These are phyloP conservation scores for Maudiozyma humilis DNA, from an alignment of 1,139 yeast species.

Conservation along the genomic window DNA sequence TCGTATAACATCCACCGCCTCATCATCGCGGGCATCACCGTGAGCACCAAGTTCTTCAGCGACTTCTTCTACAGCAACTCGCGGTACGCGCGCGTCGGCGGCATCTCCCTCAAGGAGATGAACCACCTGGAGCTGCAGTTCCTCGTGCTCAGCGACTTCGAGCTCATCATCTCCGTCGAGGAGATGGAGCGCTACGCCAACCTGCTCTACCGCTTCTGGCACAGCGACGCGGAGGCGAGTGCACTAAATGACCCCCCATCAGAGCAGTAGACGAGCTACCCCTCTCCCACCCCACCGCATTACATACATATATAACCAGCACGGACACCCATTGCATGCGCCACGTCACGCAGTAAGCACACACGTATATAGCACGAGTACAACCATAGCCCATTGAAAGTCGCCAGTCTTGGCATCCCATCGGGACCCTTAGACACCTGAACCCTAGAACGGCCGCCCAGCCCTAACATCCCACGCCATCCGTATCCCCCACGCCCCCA, in stretches of 20 bases:
- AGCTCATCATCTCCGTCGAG: constrained; percentile 78
- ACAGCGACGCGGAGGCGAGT: too few species aligned
- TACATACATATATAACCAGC: not conserved
- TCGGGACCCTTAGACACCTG: too few species aligned
- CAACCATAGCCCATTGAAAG: too few species aligned
- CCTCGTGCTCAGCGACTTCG: constrained; percentile 73
- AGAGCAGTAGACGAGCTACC: not conserved
- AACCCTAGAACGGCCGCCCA: not conserved
- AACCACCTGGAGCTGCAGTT: constrained; percentile 90
- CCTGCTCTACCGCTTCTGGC: constrained; percentile 46
- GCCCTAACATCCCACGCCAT: not conserved
- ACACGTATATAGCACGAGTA: not conserved
- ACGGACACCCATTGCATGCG: not conserved
- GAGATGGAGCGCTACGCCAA: constrained; percentile 90
- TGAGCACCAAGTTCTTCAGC: constrained; percentile 87
- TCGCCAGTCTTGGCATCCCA: too few species aligned
- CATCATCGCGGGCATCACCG: constrained; percentile 94
- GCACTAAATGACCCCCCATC: too few species aligned
- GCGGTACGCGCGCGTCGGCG: constrained; percentile 96
- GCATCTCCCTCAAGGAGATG: constrained; percentile 86
- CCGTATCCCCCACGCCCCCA: not conserved
- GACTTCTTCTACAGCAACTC: constrained; percentile 94
- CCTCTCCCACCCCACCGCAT: not conserved
- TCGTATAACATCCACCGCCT: constrained; percentile 90
- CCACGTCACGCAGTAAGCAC: not conserved